Percentiles rank a stretch among this genome's conserved stretches.
These are phyloP conservation scores for Exophiala calicioides DNA, from an alignment of 2,329 filamentous ascomycete species.

Conservation along the genomic window DNA sequence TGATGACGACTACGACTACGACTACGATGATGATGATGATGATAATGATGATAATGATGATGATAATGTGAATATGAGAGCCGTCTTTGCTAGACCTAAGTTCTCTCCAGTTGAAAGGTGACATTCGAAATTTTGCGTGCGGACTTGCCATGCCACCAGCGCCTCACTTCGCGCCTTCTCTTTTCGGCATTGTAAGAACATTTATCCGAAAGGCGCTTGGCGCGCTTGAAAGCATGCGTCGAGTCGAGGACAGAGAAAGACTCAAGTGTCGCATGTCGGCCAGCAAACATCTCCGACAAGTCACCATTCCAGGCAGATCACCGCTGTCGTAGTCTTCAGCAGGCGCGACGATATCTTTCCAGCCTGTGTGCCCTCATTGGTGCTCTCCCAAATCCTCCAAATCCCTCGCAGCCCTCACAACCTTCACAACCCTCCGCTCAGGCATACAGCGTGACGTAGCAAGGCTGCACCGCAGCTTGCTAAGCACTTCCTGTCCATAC, in stretches of 20 bases:
- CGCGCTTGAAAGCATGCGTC: too few species aligned
- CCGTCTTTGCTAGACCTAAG: too few species aligned
- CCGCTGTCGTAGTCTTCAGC: not conserved
- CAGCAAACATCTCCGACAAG: not conserved
- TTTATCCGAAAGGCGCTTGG: too few species aligned
- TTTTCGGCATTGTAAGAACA: too few species aligned
- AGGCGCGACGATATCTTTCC: not conserved
- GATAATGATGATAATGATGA: too few species aligned
- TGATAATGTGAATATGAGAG: too few species aligned
- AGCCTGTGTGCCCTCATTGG: not conserved
- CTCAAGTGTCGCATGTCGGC: slow-evolving; percentile 5
- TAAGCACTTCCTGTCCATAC: slow-evolving; percentile 18
- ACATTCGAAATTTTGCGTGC: too few species aligned
- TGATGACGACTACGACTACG: too few species aligned
- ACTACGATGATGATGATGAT: too few species aligned
- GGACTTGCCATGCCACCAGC: too few species aligned
- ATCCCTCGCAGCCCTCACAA: slow-evolving; percentile 1
- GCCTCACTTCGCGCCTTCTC: too few species aligned
- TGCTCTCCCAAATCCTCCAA: not conserved
- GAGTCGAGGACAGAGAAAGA: not conserved
- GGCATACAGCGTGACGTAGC: slow-evolving; percentile 24
- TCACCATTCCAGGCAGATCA: not conserved
- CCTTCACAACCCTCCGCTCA: slow-evolving; percentile 1
- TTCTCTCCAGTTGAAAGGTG: too few species aligned
- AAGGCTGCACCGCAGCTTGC: slow-evolving; percentile 28